Evolutionary conservation across 768 basidiomycete species (phyloP), one percentile per base, ranked within the genome.

Genomic region (Tricholoma hemisulphureum): DNA sequence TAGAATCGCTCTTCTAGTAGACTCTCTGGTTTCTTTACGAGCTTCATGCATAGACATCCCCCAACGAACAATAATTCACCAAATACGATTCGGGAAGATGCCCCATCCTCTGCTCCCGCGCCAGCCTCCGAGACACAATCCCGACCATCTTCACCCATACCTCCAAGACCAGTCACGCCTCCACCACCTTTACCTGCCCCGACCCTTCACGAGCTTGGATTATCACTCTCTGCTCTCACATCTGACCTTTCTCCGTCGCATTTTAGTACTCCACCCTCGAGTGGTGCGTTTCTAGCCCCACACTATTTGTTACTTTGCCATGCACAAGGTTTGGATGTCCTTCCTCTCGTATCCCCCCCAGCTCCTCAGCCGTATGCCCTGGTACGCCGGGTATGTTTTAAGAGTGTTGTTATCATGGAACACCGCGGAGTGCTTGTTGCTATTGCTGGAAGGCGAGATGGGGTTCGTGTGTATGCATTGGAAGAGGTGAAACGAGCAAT

Each of bases 361-460:
- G 79, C 84, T 13, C 79, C 80, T 6, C 86, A 87, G 62, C 90
- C 93, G 13, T 93, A 92, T 70, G 86, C 92, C 9, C 80, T 94
- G 24, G 86, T 94, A 21, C 84, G 92, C 20, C 81, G 91, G 55
- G 89, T 92, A 52, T 80, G 82, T 32, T 94, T 94, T 72, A 93
- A 92, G 67, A 85, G 82, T 56, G 87, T 94, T n/a, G 89, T 94
- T 1, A 88, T 94, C 13, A 94, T 94, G 92, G 92, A 94, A 64
- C 89, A 93, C 65, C 87, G 92, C 28, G 92, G 91, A 6, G 91
- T 94, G 0, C 75, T 94, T n/a, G 92, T 94, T 8, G 91, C 92
- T 11, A 92, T 94, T 60, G 93, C 93, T 14, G 92, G 92, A 8
- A 77, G 92, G 60, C 76, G 92, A 63, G 91, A 93, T 61, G 91